These are phyloP conservation scores for Myrica gale DNA, from an alignment of 306 rosid genomes.

Conservation along the genomic window DNA sequence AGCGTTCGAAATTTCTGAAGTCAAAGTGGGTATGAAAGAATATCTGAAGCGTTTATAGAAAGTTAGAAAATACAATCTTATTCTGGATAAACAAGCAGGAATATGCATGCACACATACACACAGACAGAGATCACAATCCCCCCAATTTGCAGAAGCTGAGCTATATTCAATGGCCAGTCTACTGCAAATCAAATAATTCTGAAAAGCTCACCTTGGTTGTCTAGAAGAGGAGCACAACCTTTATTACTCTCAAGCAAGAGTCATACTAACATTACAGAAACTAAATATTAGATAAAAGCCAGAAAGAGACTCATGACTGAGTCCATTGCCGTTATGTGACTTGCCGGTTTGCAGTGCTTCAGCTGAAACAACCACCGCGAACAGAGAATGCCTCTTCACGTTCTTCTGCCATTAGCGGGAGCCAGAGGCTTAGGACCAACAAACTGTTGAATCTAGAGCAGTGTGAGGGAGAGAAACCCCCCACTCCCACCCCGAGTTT, in stretches of 20 bases:
- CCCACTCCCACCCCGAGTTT: slow-evolving; percentile 37
- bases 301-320: slow-evolving; percentile 38
- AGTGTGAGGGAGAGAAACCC: slow-evolving; percentile 26
- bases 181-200: slow-evolving; percentile 39
- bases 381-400: slow-evolving; percentile 27
- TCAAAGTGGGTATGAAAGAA: not conserved
- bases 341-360: slow-evolving; percentile 45
- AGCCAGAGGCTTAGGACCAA: slow-evolving; percentile 49
- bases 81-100: not conserved
- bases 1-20: not conserved
- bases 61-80: not conserved
- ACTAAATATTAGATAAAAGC: slow-evolving; percentile 3
- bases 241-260: slow-evolving; percentile 38
- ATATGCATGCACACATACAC: not conserved
- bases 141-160: slow-evolving; percentile 40
- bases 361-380: slow-evolving; percentile 43
- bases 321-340: too few relatives aligned
- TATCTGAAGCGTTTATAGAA: not conserved
- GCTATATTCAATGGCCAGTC: slow-evolving; percentile 24
- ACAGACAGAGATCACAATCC: slow-evolving; percentile 17
- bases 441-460: slow-evolving; percentile 44
- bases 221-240: slow-evolving; percentile 17
- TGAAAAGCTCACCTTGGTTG: slow-evolving; percentile 29
- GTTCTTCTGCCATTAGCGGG: slow-evolving; percentile 14
- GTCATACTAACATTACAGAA: slow-evolving; percentile 21